Base-by-base conservation (phyloP, 192 early-diverging fungal species). In the Obelidium mucronatum region DNA sequence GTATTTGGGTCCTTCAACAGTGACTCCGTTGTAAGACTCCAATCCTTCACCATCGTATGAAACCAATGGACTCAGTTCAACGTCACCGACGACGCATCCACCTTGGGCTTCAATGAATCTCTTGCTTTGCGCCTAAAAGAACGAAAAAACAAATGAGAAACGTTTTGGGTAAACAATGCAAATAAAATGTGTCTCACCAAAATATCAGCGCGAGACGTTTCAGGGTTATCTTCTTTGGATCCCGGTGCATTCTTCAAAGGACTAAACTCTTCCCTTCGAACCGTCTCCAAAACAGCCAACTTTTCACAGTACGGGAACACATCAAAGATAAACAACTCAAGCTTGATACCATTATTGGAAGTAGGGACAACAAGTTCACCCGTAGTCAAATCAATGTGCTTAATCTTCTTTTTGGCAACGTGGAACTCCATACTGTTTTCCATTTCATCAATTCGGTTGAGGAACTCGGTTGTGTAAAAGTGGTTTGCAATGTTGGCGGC, bases 301-400 rank as follows among this genome's bases (percentile, higher is more conserved):
- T 83, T 76, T 68, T 97, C 81, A 35, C 92, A 91, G 77, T 91
- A 95, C 30, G 97, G 96, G 82, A 99, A 95, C 15, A 99, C 96
- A 81, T 99, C 97, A 91, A 99, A 99, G 51, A 99, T 96, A 83
- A 99, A 99, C 76, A 96, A 89, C 86, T 99, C 97, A 17, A 99
- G 90, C 85, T 99, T 99, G 90, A 99, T 96, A 56, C 96, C 97
- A 77, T 97, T 98, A 80, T 91, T 90, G 73, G 90, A 90, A 44
- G 83, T 88, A 30, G 97, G 97, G 0, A 81, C 73, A 55, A 93
- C 77, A 33, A 81, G 70, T 72, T 91, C 88, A 48, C 96, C 97
- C 5, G 93, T 88, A 36, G 83, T 82, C n/a, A 90, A 61, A 73
- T 98, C 93, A 35, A 95, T 80, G 80, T 92, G 88, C 85, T 94